Conservation (phyloP, 2,329 filamentous ascomycete species). For the Lachnellula hyalina region DNA sequence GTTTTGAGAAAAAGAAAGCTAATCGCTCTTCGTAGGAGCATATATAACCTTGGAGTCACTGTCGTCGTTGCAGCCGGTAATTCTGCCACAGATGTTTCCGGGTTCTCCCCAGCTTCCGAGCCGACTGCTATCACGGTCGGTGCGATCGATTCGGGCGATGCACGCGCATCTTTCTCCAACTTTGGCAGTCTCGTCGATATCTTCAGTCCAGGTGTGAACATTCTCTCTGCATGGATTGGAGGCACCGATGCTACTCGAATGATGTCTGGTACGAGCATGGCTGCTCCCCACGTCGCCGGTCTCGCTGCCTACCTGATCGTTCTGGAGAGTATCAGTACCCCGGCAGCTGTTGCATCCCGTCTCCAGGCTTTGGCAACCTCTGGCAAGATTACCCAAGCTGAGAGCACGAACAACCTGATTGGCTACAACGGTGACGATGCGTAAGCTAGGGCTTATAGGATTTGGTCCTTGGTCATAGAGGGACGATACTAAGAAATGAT, state of each 20-base stretch:
- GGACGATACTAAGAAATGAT: too few species aligned
- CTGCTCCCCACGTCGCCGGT: constrained; percentile 62
- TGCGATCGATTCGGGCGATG: constrained; percentile 38
- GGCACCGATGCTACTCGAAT: constrained; percentile 39
- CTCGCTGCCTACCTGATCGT: constrained; percentile 62
- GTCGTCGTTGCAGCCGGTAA: constrained; percentile 52
- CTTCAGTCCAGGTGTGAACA: constrained; percentile 44
- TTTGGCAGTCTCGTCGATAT: constrained; percentile 45
- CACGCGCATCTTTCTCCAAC: constrained; percentile 44
- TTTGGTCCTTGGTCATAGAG: too few species aligned
- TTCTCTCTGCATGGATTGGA: constrained; percentile 43
- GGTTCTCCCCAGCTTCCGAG: constrained; percentile 45
- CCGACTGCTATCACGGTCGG: constrained; percentile 47
- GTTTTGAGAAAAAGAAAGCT: too few species aligned
- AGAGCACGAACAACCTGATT: constrained; percentile 45
- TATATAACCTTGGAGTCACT: constrained; percentile 38
- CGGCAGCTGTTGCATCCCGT: constrained; percentile 35
- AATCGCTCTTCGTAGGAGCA: background rate
- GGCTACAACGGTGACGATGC: constrained; percentile 48
- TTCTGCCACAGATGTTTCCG: constrained; percentile 34
- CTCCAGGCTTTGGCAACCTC: constrained; percentile 35
- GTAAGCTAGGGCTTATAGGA: constrained; percentile 13
- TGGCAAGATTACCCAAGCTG: constrained; percentile 37
- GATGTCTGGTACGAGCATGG: constrained; percentile 58
- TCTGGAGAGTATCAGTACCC: constrained; percentile 36